Base-by-base conservation (phyloP, 495 filamentous ascomycete genomes). In the Lentithecium fluviatile region DNA sequence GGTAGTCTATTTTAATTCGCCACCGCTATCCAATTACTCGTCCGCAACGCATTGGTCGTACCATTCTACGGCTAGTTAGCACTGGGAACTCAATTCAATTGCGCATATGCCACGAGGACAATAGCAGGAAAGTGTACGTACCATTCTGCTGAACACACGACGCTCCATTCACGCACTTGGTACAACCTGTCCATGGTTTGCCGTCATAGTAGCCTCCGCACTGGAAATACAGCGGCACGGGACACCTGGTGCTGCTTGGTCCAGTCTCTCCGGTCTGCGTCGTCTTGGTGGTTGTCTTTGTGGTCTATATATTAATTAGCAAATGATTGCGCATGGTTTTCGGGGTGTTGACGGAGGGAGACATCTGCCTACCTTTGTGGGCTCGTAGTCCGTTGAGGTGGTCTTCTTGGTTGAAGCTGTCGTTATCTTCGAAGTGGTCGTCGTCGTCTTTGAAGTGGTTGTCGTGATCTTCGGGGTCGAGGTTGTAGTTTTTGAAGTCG, bases 21-120 rank as follows among this genome's bases (percentile, higher is more conserved):
- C 3, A 10, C 29, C 29, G 10, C 29, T 32, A 6, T 15, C 13
- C 40, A 43, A 43, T 43, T 32, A 32, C 29, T 32, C 56, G 5
- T 50, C 57, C 15, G 56, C 62, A 48, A 65, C 62, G 54, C 62
- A 65, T 37, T 65, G 62, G 29, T 56, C 50, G 29, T 65, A 65
- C 12, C 13, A 65, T 5, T 65, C 62, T 65, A 51, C 12, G 2
- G 3, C 36, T 25, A 23, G n/a, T 52, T 20, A 58, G 46, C 36
- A 63, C n/a, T n/a, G n/a, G n/a, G n/a, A n/a, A n/a, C n/a, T n/a
- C n/a, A n/a, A n/a, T n/a, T n/a, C n/a, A n/a, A n/a, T n/a, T n/a
- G n/a, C n/a, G n/a, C n/a, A n/a, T n/a, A n/a, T n/a, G n/a, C n/a
- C n/a, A n/a, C n/a, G n/a, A n/a, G n/a, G n/a, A n/a, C n/a, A n/a